Base-by-base conservation (phyloP, 306 rosid genomes). In the Leucaena leucocephala region DNA sequence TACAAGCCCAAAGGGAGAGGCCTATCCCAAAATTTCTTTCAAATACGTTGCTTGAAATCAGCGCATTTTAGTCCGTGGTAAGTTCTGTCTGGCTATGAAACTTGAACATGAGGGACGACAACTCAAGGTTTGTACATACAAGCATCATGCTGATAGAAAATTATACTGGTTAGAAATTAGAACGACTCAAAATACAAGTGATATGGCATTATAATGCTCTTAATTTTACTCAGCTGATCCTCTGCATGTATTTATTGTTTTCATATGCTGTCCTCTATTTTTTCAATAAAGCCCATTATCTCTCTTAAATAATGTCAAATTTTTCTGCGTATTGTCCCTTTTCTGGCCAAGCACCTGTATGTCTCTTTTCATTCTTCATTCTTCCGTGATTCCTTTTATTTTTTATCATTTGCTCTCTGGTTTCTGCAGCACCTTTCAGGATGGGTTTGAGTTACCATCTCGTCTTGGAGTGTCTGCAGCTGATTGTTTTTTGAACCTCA, bases 371-470 rank as follows among this genome's bases (percentile, higher is more conserved):
- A 45, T 68, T 55, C 67, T 39, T 61, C 39, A 22, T 68, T 74
- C 36, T 59, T 52, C 49, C 16, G 40, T 42, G 63, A n/a, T 39
- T 34, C 69, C 65, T 38, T 80, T 45, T 17, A 14, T 57, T 84
- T 50, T 77, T 77, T 35, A 54, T 77, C 84, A 62, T 68, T 44
- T 62, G 64, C 72, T 61, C 9, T 10, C 81, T 66, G 59, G 82
- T 76, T 76, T 72, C 74, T 78, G 82, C 86, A 94, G 98, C 87
- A 82, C 76, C 61, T 76, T 85, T 86, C 93, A 87, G 89, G 97
- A 87, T 78, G 97, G 97, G 71, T 92, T 86, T 87, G 97, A 94
- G 84, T 82, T 94, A 74, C 98, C 98, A 49, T 87, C 98, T 68
- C 97, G 98, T 77, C 97, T 94, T 64, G 88, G 92, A 22, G 89